Evolutionary conservation across 2,329 filamentous ascomycete genomes (phyloP).

Genomic region (Remersonia thermophila): DNA sequence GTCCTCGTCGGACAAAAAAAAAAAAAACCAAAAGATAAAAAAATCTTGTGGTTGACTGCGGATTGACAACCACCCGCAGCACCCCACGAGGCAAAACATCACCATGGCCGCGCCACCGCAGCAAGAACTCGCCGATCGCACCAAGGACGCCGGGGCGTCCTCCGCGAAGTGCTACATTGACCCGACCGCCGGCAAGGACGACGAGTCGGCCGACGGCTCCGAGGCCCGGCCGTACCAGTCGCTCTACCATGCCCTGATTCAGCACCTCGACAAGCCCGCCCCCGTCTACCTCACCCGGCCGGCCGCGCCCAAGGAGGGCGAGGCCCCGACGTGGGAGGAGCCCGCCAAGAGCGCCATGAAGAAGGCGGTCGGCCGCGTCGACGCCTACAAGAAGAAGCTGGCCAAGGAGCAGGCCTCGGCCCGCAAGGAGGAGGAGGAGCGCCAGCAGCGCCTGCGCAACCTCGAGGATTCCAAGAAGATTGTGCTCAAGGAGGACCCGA

Average conservation of each 20-base stretch:
- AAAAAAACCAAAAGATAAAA: no score
- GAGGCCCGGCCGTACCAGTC: conserved; percentile 71
- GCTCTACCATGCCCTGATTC: conserved; percentile 63
- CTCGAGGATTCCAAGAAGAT: conserved; percentile 78
- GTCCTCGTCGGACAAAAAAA: no score
- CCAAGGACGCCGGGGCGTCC: conserved; percentile 26
- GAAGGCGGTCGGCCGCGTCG: conserved; percentile 65
- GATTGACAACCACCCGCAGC: no score
- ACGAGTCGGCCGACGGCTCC: conserved; percentile 52
- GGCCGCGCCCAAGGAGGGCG: conserved; percentile 48
- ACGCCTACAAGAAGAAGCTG: conserved; percentile 72
- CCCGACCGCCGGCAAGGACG: conserved; percentile 65
- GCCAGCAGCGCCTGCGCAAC: conserved; percentile 53
- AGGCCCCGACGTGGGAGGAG: conserved; percentile 61
- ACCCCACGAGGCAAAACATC: background rate
- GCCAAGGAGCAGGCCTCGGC: conserved; percentile 63
- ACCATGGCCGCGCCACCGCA: conserved; percentile 22
- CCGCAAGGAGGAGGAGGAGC: conserved; percentile 59
- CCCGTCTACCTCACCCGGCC: conserved; percentile 56
- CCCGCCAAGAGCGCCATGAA: conserved; percentile 75
- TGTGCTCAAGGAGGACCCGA: conserved; percentile 56
- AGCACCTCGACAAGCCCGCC: conserved; percentile 46
- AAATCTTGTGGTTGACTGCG: no score
- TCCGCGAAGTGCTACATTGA: conserved; percentile 56
- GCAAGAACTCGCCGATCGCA: conserved; percentile 39